Evolutionary conservation across 139 green algal genomes (phyloP), one percentile per base, ranked within the genome.

Genomic region (Pseudopediastrum boryanum): DNA sequence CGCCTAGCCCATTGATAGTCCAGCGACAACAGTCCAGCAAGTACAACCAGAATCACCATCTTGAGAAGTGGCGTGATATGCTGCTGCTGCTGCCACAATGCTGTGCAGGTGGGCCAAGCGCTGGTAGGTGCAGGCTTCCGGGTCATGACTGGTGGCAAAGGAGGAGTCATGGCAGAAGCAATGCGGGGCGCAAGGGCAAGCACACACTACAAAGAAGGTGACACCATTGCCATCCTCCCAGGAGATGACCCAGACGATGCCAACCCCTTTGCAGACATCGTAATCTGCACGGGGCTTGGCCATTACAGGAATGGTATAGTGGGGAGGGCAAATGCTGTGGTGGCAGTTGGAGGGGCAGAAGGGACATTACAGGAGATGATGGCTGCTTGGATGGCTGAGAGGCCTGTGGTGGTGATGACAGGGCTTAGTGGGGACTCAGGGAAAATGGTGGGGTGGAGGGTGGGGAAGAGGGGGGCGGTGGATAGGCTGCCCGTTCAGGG

Each of bases 131-230:
- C 51, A 25, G 71, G 79, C 35, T 75, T 25, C 64, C 29, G 42
- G 2, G 79, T 81, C 42, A 16, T 81, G 43, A 85, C 79, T 10
- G 71, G 79, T 2, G 79, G 79, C 27, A 19, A 72, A 27, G 63
- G 71, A 19, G 71, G 79, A 16, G 79, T 84, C 33, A 84, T 84
- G 79, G 56, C 51, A 44, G 63, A 51, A 2, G 71, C 79, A 6
- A 10, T 62, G 39, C 62, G 74, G 39, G 64, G 75, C 33, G 50
- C 46, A 3, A 4, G 48, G 25, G 33, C 46, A 7, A 66, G 48
- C 29, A 1, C 3, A 3, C 3, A 2, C 13, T 79, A 72, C 42
- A 29, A 19, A 2, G 68, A 43, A 1, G 58, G 43, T 4, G 58
- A 70, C 38, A 68, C 58, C 3, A 46, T 81, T 12, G 79, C 63